Evolutionary conservation across 2,329 filamentous ascomycete species (phyloP).

Genomic region (Thermoascus crustaceus): DNA sequence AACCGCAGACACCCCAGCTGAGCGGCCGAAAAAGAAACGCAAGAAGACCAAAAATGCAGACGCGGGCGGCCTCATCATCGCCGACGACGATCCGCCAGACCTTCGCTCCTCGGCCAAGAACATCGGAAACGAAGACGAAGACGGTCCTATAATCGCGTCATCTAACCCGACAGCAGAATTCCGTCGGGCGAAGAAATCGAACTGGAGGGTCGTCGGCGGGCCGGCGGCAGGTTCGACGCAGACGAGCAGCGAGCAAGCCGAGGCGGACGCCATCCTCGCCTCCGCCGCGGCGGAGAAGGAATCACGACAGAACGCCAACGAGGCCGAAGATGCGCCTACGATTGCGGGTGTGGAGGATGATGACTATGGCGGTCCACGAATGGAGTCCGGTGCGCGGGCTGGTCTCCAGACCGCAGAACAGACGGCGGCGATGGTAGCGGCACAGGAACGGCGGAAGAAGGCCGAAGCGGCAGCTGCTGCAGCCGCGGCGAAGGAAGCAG

Average conservation of each 20-base stretch:
- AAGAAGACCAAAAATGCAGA: conserved; percentile 44
- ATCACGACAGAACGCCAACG: conserved; percentile 40
- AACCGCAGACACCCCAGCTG: conserved; percentile 47
- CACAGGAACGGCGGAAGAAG: conserved; percentile 50
- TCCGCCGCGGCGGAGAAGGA: conserved; percentile 60
- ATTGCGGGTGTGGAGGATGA: conserved; percentile 32
- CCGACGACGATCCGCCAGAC: conserved; percentile 33
- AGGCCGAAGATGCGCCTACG: conserved; percentile 42
- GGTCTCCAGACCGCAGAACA: conserved; percentile 78
- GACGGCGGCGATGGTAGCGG: conserved; percentile 62
- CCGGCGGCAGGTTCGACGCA: conserved; percentile 23
- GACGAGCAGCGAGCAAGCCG: conserved; percentile 52
- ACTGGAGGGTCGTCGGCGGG: conserved; percentile 65
- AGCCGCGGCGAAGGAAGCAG: conserved; percentile 21
- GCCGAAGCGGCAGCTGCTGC: conserved; percentile 33
- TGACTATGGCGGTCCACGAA: conserved; percentile 44
- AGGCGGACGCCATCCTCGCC: conserved; percentile 70
- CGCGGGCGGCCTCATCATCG: conserved; percentile 30
- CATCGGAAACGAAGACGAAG: conserved; percentile 29
- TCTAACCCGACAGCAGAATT: conserved; percentile 43
- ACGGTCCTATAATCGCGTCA: conserved; percentile 23
- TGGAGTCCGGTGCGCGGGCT: conserved; percentile 81
- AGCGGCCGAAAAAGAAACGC: conserved; percentile 49
- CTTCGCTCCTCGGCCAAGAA: conserved; percentile 21
- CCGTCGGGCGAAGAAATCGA: conserved; percentile 66